phyloP scores from a whole-genome alignment of 441 rosid genomes.

The Arabidopsis hybrid region DNA sequence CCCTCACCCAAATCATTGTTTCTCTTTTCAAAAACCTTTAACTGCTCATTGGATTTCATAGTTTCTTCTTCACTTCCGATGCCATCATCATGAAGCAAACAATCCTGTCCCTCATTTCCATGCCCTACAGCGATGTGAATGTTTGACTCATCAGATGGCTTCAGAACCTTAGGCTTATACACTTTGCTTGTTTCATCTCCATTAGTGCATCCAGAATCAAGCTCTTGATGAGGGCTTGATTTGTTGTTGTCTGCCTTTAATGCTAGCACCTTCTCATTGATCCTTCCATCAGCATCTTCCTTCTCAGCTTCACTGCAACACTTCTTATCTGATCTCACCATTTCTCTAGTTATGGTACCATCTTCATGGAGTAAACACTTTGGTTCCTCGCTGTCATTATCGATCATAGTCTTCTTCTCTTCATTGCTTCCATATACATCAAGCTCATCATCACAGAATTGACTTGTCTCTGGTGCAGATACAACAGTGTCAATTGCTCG shows the following conservation, averaged over 20 bases:
- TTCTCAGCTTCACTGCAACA: neutral
- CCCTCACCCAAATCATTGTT: conserved; percentile 1
- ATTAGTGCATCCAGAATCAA: conserved; percentile 1
- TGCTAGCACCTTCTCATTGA: neutral
- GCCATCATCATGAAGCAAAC: conserved; percentile 7
- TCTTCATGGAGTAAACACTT: neutral
- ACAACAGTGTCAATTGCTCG: neutral
- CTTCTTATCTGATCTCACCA: neutral
- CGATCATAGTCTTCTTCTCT: neutral
- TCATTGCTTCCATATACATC: neutral
- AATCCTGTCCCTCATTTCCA: neutral
- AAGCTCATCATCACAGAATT: neutral
- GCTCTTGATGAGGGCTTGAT: neutral
- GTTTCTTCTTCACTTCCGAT: neutral
- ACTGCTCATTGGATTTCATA: neutral
- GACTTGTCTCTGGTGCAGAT: neutral
- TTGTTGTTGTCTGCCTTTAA: conserved; percentile 14
- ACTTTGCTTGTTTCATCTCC: neutral
- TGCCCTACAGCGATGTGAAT: neutral
- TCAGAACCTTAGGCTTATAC: neutral
- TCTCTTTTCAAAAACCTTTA: neutral
- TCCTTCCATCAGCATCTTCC: neutral
- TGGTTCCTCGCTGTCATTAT: neutral
- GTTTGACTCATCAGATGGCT: neutral
- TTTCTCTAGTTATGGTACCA: neutral